These are phyloP conservation scores for Aspergillus nanangensis DNA, from an alignment of 495 filamentous ascomycete genomes.

Conservation along the genomic window DNA sequence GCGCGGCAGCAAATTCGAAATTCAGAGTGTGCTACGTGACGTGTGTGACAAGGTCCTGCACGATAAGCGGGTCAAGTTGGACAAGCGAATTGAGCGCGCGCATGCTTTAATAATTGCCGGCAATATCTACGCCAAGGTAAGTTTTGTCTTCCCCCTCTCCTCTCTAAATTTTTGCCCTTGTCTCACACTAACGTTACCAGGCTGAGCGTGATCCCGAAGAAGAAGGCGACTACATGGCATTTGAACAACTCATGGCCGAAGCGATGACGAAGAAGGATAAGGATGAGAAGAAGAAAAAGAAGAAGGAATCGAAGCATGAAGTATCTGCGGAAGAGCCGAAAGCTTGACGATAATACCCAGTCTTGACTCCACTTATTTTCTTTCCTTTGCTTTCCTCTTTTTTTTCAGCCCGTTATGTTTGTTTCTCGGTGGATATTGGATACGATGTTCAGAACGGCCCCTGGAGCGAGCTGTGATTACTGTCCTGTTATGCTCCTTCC, in stretches of 20 bases:
- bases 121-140: constrained; percentile 81
- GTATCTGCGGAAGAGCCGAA: background rate
- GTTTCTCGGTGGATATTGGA: background rate
- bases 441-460: background rate
- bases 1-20: constrained; percentile 96
- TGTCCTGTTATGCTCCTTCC: no score
- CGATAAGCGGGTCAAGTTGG: constrained; percentile 77
- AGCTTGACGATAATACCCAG: no score
- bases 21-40: constrained; percentile 90
- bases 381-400: background rate
- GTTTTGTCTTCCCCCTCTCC: constrained; percentile 20
- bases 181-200: constrained; percentile 38
- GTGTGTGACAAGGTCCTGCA: constrained; percentile 69
- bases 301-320: constrained; percentile 41
- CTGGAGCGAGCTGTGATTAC: no score
- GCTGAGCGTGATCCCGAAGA: constrained; percentile 89
- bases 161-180: background rate
- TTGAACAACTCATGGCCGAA: constrained; percentile 96
- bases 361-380: no score
- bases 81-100: constrained; percentile 86
- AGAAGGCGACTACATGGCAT: constrained; percentile 97
- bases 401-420: background rate
- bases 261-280: constrained; percentile 87
- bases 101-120: constrained; percentile 84
- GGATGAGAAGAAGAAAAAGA: constrained; percentile 75